Base-by-base conservation (phyloP, 768 basidiomycete genomes). In the Cystofilobasidium bisporidii region DNA sequence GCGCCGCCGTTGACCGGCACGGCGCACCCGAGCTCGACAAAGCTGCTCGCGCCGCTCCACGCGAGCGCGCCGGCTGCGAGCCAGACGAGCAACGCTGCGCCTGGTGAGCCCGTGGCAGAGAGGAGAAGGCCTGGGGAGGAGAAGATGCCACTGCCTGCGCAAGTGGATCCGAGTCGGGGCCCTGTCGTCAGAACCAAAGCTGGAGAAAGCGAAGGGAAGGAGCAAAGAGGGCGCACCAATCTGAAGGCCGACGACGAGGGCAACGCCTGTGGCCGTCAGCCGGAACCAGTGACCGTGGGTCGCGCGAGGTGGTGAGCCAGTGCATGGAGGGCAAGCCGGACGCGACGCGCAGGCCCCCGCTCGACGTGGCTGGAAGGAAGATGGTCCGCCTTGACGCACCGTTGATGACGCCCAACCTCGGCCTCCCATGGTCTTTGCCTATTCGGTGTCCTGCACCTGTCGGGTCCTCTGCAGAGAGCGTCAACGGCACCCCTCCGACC, bases 1-100 rank as follows among this genome's bases (percentile, higher is more conserved):
- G 56, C 26, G 18, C 67, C 67, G 57, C 67, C 67, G 36, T 69
- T 69, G 24, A 69, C 18, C 6, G 67, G 67, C 1, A 69, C 63
- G 0, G 67, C 62, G 12, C 26, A 32, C 9, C 67, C 67, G 1
- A 69, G 56, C 63, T 69, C 67, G 2, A 63, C 62, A 26, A 59
- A 69, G 12, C 30, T 36, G n/a, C 41, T 48, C 4, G 67, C 67
- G 2, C 67, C 67, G 22, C 43, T 59, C 67, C 67, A 69, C 3
- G 67, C 67, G 3, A 69, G 38, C 22, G 64, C 18, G 3, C 67
- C 67, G 1, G 67, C 58, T 0, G 33, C 47, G 12, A 69, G 26
- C 67, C 67, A 69, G 36, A 69, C 58, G 57, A 57, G 43, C 11
- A 63, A 47, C 14, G 55, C 56, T 5, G 67, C 67, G 36, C 67